Percentiles rank a stretch among this genome's conserved stretches.
Conservation (phyloP, 1,284 basidiomycete genomes). For the Boletellus sp. region DNA sequence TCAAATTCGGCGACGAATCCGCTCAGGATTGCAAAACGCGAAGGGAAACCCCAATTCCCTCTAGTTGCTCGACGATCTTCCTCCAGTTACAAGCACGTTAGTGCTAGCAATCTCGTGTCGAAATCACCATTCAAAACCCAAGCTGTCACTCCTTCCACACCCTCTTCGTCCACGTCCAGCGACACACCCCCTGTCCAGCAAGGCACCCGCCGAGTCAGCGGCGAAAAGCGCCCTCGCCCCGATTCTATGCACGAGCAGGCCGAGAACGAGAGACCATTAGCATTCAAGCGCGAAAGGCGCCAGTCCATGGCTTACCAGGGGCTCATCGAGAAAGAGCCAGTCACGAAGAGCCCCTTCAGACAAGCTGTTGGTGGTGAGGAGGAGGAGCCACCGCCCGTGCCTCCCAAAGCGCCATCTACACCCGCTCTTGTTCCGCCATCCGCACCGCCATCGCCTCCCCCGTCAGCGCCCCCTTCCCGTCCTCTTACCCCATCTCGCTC, state of each 20-base stretch:
- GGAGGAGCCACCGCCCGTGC: slow-evolving; percentile 28
- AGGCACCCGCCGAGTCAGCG: slow-evolving; percentile 56
- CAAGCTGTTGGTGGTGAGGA: slow-evolving; percentile 19
- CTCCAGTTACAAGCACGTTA: slow-evolving; percentile 79
- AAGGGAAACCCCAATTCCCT: slow-evolving; percentile 41
- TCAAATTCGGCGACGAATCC: slow-evolving; percentile 52
- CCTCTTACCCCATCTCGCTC: slow-evolving; percentile 60
- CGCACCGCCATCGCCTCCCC: slow-evolving; percentile 28
- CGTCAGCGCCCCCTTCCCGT: slow-evolving; percentile 25
- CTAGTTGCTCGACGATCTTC: slow-evolving; percentile 69
- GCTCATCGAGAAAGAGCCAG: slow-evolving; percentile 72
- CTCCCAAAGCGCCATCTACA: slow-evolving; percentile 19
- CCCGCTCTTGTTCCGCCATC: slow-evolving; percentile 1
- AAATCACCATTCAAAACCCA: slow-evolving; percentile 86
- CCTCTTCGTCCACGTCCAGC: slow-evolving; percentile 29
- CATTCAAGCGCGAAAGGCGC: slow-evolving; percentile 68
- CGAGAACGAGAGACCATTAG: slow-evolving; percentile 66
- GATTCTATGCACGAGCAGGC: slow-evolving; percentile 63
- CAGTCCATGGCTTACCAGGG: slow-evolving; percentile 75
- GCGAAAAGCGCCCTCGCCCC: slow-evolving; percentile 69
- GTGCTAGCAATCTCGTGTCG: slow-evolving; percentile 78
- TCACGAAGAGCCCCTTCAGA: slow-evolving; percentile 84
- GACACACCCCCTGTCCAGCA: slow-evolving; percentile 7
- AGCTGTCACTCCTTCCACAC: slow-evolving; percentile 45
- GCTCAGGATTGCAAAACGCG: slow-evolving; percentile 69